Base-by-base conservation (phyloP, 78 protist genomes). In the Speleostelium caveatum region DNA sequence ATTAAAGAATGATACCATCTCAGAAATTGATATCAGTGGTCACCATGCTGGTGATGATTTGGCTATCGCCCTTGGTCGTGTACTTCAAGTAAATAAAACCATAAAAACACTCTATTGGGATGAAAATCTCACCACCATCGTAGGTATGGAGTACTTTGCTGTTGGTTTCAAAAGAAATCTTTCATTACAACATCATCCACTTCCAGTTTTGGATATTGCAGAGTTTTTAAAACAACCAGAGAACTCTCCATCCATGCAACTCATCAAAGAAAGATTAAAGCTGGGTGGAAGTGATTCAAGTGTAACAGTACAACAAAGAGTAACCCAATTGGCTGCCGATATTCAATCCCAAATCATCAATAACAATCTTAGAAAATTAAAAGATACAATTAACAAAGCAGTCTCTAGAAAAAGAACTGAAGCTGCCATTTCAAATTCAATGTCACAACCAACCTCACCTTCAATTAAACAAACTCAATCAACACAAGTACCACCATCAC, bases 11-110 rank as follows among this genome's bases (percentile, higher is more conserved):
- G 91, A 83, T 32, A 83, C 91, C 16, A 83, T 83, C 79, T 26
- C 68, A 12, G 91, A 83, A 42, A 60, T 83, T 17, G 91, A 83
- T 53, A 83, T 83, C 14, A 41, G 63, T 42, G 91, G 91, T n/a
- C 91, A 83, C 28, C 91, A 83, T 42, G 91, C 91, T 26, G 91
- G 91, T 60, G 91, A 83, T 39, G 91, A 83, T 21, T 41, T 83
- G 22, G 91, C 91, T 32, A 83, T 83, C 22, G 60, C 91, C 1
- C 30, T 83, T 0, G 91, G 91, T 59, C 77, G 91, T 69, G 79
- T 69, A 32, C 67, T 83, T 32, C 91, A 83, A 60, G 91, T 83
- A 0, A 83, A 83, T n/a, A 53, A 38, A 28, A 71, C 91, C 49
- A 53, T 83, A n/a, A 67, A 60, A 39, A 83, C 91, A 8, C 30